Evolutionary conservation across 768 basidiomycete genomes (phyloP).

Genomic region (Leucocoprinus birnbaumii): DNA sequence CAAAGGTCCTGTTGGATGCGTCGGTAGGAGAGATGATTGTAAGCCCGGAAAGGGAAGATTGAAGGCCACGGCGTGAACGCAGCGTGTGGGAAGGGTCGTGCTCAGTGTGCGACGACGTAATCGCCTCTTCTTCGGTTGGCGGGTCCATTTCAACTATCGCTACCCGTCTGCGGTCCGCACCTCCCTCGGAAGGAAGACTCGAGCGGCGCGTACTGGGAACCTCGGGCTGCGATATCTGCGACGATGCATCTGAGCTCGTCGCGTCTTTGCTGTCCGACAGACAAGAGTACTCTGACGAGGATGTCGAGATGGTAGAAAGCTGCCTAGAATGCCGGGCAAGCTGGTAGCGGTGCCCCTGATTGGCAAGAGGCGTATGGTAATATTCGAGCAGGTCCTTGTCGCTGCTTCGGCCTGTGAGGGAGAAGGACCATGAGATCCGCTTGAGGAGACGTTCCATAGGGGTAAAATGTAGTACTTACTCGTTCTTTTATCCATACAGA

Average conservation of each 20-base stretch:
- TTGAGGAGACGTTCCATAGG: conserved; percentile 30
- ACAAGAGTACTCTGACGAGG: conserved; percentile 51
- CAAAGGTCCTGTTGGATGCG: conserved; percentile 50
- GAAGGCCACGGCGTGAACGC: conserved; percentile 37
- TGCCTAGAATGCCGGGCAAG: conserved; percentile 23
- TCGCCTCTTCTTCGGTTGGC: conserved; percentile 7
- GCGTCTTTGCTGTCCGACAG: conserved; percentile 28
- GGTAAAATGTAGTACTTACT: neutral
- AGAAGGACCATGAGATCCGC: conserved; percentile 27
- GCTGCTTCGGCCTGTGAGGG: conserved; percentile 18
- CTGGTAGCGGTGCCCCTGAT: conserved; percentile 23
- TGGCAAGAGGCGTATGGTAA: conserved; percentile 54
- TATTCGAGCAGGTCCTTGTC: conserved; percentile 24
- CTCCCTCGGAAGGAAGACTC: conserved; percentile 54
- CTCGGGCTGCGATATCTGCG: conserved; percentile 14
- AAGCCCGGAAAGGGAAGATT: conserved; percentile 44
- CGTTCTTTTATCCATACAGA: conserved; percentile 19
- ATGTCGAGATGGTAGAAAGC: conserved; percentile 32
- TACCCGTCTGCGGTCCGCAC: conserved; percentile 61
- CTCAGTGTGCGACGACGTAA: conserved; percentile 10
- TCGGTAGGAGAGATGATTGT: conserved; percentile 76
- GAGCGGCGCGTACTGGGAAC: conserved; percentile 32
- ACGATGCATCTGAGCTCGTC: conserved; percentile 21
- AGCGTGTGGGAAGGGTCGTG: conserved; percentile 21
- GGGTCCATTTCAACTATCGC: conserved; percentile 64